Conservation (phyloP, 1,284 basidiomycete species). For the Ganoderma boninense region DNA sequence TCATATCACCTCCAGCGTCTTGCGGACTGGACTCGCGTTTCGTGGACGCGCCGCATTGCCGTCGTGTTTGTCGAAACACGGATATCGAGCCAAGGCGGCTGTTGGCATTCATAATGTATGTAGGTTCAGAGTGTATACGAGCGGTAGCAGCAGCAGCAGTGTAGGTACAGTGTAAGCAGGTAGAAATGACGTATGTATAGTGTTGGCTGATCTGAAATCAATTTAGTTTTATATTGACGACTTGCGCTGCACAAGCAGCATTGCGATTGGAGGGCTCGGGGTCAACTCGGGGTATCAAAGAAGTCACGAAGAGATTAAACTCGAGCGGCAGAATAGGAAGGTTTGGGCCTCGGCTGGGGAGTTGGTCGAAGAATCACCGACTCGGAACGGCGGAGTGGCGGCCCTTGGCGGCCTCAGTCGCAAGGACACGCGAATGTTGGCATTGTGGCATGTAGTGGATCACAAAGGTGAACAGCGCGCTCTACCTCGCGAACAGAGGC, state of each 20-base stretch:
- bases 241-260: neutral
- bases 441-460: neutral
- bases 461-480: neutral
- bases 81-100: neutral
- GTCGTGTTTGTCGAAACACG: constrained; percentile 3
- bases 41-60: neutral
- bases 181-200: constrained; percentile 27
- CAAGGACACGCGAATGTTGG: neutral
- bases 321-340: constrained; percentile 24
- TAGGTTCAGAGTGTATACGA: constrained; percentile 26
- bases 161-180: constrained; percentile 8
- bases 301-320: constrained; percentile 15
- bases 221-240: neutral
- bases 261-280: constrained; percentile 6
- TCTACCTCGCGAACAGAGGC: neutral
- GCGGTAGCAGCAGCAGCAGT: constrained; percentile 2
- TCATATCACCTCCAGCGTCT: neutral
- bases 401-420: neutral
- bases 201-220: neutral
- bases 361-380: constrained; percentile 3
- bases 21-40: constrained; percentile 1
- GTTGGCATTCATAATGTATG: constrained; percentile 13
- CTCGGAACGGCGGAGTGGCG: no score
- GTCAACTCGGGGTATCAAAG: constrained; percentile 6
- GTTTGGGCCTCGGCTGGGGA: constrained; percentile 20